Conservation (phyloP, 176 grass and related monocot species). For the Puya raimondii region DNA sequence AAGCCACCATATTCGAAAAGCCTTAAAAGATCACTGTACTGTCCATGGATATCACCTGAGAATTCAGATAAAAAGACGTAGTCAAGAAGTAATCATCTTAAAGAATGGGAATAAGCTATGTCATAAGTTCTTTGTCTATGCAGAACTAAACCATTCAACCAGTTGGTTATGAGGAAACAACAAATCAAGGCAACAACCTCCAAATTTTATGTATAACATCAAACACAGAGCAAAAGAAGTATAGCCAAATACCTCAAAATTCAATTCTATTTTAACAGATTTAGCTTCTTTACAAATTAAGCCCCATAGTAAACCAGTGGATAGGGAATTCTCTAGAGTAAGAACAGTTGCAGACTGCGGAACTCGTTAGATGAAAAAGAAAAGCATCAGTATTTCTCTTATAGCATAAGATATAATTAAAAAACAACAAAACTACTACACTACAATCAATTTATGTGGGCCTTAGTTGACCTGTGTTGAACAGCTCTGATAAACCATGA, state of each 20-base stretch:
- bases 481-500: no score
- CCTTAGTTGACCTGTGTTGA: no score
- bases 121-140: not conserved
- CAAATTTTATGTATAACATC: not conserved
- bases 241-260: not conserved
- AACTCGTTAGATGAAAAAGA: no score
- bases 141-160: not conserved
- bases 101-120: not conserved
- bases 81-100: not conserved
- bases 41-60: conserved; percentile 89
- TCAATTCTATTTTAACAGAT: not conserved
- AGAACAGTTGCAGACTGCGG: not conserved
- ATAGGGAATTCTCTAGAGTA: not conserved
- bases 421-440: no score
- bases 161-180: not conserved
- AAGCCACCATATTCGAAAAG: conserved; percentile 81
- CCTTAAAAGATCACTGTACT: conserved; percentile 82
- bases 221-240: no score
- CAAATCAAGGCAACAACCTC: not conserved
- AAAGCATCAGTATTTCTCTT: no score
- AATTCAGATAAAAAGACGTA: not conserved
- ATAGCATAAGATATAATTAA: no score
- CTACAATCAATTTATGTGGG: no score
- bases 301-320: not conserved
- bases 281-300: not conserved